A percentile compares a stretch with the other conserved stretches of the same genome.
These are phyloP conservation scores for Stachybotrys elegans DNA, from an alignment of 2,329 filamentous ascomycete species.

Conservation along the genomic window DNA sequence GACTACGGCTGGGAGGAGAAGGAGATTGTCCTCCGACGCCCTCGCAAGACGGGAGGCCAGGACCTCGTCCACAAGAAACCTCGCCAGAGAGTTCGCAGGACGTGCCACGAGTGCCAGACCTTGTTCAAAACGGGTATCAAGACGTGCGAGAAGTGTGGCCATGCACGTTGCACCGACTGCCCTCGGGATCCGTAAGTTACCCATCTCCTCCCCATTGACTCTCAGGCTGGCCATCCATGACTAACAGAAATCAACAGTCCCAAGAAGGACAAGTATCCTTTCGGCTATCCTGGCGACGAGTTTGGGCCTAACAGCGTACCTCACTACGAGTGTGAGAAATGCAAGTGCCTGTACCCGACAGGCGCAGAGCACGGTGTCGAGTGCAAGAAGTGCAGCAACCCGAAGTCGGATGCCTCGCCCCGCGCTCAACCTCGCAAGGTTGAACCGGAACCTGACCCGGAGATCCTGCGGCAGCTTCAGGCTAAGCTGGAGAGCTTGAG, in stretches of 20 bases:
- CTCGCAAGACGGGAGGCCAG: slow-evolving; percentile 61
- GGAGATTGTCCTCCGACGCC: slow-evolving; percentile 53
- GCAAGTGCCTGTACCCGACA: slow-evolving; percentile 51
- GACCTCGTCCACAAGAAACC: slow-evolving; percentile 68
- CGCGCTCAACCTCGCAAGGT: slow-evolving; percentile 55
- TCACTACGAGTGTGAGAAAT: slow-evolving; percentile 57
- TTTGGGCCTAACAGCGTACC: slow-evolving; percentile 47
- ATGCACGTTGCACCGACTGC: slow-evolving; percentile 74
- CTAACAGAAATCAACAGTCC: slow-evolving; percentile 35
- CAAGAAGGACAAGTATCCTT: slow-evolving; percentile 64
- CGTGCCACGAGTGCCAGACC: slow-evolving; percentile 68
- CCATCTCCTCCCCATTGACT: slow-evolving; percentile 4
- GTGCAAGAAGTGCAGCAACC: slow-evolving; percentile 57
- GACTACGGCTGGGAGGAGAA: slow-evolving; percentile 42
- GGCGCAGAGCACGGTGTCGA: slow-evolving; percentile 44
- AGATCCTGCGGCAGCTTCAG: slow-evolving; percentile 52
- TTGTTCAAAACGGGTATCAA: slow-evolving; percentile 56
- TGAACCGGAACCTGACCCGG: slow-evolving; percentile 57
- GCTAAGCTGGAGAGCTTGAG: slow-evolving; percentile 45
- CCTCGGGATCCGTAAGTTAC: slow-evolving; percentile 70
- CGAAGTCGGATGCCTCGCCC: slow-evolving; percentile 54
- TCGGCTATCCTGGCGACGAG: slow-evolving; percentile 64
- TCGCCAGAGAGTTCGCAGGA: slow-evolving; percentile 68
- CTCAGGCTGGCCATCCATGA: neutral
- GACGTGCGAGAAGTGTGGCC: slow-evolving; percentile 63